These are phyloP conservation scores for Stachybotrys elegans DNA, from an alignment of 2,329 filamentous ascomycete genomes.

Conservation along the genomic window DNA sequence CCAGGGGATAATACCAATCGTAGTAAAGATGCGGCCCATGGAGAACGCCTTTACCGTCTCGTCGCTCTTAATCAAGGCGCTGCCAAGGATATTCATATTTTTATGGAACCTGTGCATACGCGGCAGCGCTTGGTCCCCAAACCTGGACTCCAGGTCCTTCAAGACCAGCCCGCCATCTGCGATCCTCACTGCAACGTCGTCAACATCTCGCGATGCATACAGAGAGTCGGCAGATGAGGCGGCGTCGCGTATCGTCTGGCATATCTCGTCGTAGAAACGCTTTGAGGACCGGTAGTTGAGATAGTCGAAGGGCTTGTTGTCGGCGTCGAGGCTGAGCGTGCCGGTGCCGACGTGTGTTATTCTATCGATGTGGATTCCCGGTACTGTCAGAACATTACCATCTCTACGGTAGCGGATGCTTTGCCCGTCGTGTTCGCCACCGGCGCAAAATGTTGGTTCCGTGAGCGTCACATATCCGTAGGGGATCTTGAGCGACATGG, in stretches of 20 bases:
- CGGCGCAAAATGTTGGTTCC: conserved; percentile 17
- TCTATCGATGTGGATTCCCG: conserved; percentile 16
- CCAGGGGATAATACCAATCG: conserved; percentile 11
- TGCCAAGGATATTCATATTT: conserved; percentile 7
- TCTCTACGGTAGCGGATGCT: conserved; percentile 6
- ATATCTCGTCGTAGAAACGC: conserved; percentile 20
- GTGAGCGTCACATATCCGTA: conserved; percentile 16
- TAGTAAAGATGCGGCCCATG: conserved; percentile 16
- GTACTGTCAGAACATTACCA: conserved; percentile 9
- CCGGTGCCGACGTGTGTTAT: conserved; percentile 14
- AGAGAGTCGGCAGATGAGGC: conserved; percentile 10
- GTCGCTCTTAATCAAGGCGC: conserved; percentile 9
- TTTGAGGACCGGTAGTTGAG: conserved; percentile 17
- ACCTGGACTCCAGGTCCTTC: background rate
- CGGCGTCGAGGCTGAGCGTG: conserved; percentile 5
- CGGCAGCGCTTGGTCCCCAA: too few species aligned
- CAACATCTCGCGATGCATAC: too few species aligned
- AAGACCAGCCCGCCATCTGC: background rate
- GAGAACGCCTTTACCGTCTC: conserved; percentile 6
- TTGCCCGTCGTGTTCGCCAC: conserved; percentile 5
- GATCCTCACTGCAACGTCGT: too few species aligned
- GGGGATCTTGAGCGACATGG: conserved; percentile 18
- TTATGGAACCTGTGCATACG: background rate
- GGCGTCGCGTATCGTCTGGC: background rate
- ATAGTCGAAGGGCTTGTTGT: background rate